Percentiles rank a stretch among this genome's conserved stretches.
Conservation (phyloP, 306 rosid species). For the Hippophae gyantsensis region DNA sequence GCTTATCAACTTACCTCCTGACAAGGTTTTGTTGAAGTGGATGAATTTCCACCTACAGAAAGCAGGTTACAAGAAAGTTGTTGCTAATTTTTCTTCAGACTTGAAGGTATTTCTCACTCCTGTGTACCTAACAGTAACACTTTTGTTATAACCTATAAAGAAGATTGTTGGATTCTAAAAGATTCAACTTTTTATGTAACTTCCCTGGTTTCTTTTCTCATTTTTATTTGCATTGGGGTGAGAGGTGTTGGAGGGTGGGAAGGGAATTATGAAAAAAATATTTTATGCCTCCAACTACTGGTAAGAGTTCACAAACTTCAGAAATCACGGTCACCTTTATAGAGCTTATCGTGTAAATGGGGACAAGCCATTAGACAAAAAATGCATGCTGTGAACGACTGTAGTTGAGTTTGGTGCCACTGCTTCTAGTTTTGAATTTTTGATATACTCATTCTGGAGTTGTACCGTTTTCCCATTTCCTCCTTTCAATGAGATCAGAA, state of each 20-base stretch:
- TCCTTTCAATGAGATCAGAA: background rate
- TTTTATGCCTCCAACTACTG: too few relatives aligned
- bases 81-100: slow-evolving; percentile 78
- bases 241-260: too few relatives aligned
- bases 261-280: too few relatives aligned
- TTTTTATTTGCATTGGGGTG: background rate
- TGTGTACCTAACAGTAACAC: too few relatives aligned
- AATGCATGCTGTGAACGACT: too few relatives aligned
- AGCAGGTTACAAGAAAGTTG: slow-evolving; percentile 76
- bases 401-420: background rate
- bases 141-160: too few relatives aligned
- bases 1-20: slow-evolving; percentile 85
- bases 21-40: slow-evolving; percentile 85
- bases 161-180: too few relatives aligned
- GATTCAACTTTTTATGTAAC: too few relatives aligned
- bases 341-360: too few relatives aligned
- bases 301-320: too few relatives aligned
- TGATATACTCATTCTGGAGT: background rate
- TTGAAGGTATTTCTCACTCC: slow-evolving; percentile 52
- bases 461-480: background rate
- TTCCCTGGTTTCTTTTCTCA: background rate
- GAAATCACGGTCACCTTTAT: too few relatives aligned
- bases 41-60: slow-evolving; percentile 92
- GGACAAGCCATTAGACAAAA: too few relatives aligned
- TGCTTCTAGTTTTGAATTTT: slow-evolving; percentile 1